Conservation (phyloP, 1,139 yeast species). For the Debaryomycetaceae sp. region DNA sequence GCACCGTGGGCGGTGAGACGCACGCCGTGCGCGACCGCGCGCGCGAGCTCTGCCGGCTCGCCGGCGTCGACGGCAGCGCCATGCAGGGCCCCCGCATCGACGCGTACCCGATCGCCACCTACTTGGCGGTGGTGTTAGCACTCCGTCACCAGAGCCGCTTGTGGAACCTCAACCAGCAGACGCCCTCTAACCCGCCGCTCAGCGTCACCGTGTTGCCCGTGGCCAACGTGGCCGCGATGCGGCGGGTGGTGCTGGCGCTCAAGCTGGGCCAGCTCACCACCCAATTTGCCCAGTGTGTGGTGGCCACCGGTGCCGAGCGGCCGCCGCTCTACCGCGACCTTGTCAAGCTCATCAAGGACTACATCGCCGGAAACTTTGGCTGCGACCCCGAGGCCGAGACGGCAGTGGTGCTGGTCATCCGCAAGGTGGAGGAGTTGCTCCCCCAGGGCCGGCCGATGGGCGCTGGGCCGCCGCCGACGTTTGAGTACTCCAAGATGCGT, state of each 20-base stretch:
- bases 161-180: slow-evolving; percentile 36
- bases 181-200: slow-evolving; percentile 33
- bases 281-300: slow-evolving; percentile 20
- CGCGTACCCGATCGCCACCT: slow-evolving; percentile 21
- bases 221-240: slow-evolving; percentile 23
- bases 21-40: too few relatives aligned
- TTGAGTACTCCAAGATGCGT: slow-evolving; percentile 43
- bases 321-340: slow-evolving; percentile 30
- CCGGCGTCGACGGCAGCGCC: too few relatives aligned
- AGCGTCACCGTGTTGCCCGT: slow-evolving; percentile 48
- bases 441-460: slow-evolving; percentile 17
- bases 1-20: too few relatives aligned
- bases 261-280: slow-evolving; percentile 21
- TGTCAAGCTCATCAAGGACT: slow-evolving; percentile 43
- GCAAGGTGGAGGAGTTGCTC: slow-evolving; percentile 26
- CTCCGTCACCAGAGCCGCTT: slow-evolving; percentile 45
- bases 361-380: slow-evolving; percentile 43
- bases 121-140: slow-evolving; percentile 43
- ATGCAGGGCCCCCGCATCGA: slow-evolving; percentile 10
- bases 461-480: slow-evolving; percentile 16
- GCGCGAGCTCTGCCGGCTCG: too few relatives aligned
- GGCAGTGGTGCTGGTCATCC: slow-evolving; percentile 31
- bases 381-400: slow-evolving; percentile 37
- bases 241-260: slow-evolving; percentile 24
- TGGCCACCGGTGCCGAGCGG: slow-evolving; percentile 3